phyloP scores from a whole-genome alignment of 805 yeast species.

The Candida adriatica region DNA sequence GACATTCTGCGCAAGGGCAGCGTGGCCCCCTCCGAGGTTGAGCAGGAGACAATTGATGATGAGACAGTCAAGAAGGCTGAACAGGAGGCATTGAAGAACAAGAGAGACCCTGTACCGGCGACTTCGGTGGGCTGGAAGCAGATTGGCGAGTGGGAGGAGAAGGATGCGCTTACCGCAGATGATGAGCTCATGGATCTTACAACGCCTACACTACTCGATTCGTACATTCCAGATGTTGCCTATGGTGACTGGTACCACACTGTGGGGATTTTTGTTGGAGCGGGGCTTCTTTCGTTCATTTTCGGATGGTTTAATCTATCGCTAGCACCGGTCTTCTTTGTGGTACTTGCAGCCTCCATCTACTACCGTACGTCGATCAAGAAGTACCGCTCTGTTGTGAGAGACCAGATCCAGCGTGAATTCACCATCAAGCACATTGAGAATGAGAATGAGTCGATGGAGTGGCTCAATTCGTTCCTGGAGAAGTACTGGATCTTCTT shows the following conservation, averaged over 20 bases:
- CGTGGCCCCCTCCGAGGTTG: conserved; percentile 2
- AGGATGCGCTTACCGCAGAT: conserved; percentile 53
- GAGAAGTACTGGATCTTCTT: conserved; percentile 88
- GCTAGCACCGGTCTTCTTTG: conserved; percentile 72
- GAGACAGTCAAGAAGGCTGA: conserved; percentile 21
- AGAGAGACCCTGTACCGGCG: conserved; percentile 49
- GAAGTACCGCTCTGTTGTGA: conserved; percentile 63
- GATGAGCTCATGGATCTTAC: conserved; percentile 71
- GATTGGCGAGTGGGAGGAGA: conserved; percentile 78
- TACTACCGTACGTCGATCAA: conserved; percentile 81
- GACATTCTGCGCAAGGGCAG: conserved; percentile 15
- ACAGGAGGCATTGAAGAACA: conserved; percentile 19
- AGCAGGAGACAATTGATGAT: conserved; percentile 9
- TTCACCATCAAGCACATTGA: conserved; percentile 76
- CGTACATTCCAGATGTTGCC: conserved; percentile 62
- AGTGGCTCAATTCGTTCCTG: conserved; percentile 87
- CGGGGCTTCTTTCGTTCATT: conserved; percentile 68
- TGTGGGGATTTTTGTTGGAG: conserved; percentile 61
- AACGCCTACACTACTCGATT: conserved; percentile 68
- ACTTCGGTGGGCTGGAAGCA: conserved; percentile 92
- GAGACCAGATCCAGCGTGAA: conserved; percentile 83
- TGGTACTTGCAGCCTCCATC: conserved; percentile 54
- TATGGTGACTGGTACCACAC: conserved; percentile 98
- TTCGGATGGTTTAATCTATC: conserved; percentile 74
- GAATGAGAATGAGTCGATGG: conserved; percentile 87